These are phyloP conservation scores for Ilyonectria sp. DNA, from an alignment of 2,329 filamentous ascomycete genomes.

Conservation along the genomic window DNA sequence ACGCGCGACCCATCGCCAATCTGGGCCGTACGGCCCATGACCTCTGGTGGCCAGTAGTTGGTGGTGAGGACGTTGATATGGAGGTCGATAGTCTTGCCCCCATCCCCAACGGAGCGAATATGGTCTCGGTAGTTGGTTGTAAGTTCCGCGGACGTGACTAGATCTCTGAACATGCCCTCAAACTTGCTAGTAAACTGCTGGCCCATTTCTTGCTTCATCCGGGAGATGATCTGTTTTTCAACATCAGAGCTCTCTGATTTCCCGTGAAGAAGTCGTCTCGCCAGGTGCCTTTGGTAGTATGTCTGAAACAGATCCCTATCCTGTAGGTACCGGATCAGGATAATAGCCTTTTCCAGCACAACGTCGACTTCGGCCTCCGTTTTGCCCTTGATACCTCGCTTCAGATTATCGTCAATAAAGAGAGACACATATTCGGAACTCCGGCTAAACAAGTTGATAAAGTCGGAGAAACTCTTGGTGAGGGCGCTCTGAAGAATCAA, in stretches of 20 bases:
- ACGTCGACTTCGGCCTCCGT: slow-evolving; percentile 89
- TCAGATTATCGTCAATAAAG: slow-evolving; percentile 97
- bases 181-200: slow-evolving; percentile 94
- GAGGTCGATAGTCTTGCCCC: slow-evolving; percentile 76
- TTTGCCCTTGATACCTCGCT: slow-evolving; percentile 93
- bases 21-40: slow-evolving; percentile 77
- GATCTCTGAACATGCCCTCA: slow-evolving; percentile 98
- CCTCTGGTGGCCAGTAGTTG: slow-evolving; percentile 95
- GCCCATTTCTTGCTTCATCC: slow-evolving; percentile 97
- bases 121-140: slow-evolving; percentile 83
- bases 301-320: slow-evolving; percentile 97
- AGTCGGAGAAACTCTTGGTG: slow-evolving; percentile 89
- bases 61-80: slow-evolving; percentile 89
- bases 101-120: slow-evolving; percentile 67
- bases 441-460: slow-evolving; percentile 91
- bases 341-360: slow-evolving; percentile 90
- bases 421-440: slow-evolving; percentile 94
- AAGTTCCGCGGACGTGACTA: slow-evolving; percentile 88
- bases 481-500: slow-evolving; percentile 85
- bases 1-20: slow-evolving; percentile 60
- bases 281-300: slow-evolving; percentile 98
- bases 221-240: slow-evolving; percentile 94
- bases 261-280: slow-evolving; percentile 86
- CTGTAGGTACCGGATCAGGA: slow-evolving; percentile 87
- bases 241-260: slow-evolving; percentile 93